Base-by-base conservation (phyloP, 257 asterid genomes). In the Solanum bulbocastanum region DNA sequence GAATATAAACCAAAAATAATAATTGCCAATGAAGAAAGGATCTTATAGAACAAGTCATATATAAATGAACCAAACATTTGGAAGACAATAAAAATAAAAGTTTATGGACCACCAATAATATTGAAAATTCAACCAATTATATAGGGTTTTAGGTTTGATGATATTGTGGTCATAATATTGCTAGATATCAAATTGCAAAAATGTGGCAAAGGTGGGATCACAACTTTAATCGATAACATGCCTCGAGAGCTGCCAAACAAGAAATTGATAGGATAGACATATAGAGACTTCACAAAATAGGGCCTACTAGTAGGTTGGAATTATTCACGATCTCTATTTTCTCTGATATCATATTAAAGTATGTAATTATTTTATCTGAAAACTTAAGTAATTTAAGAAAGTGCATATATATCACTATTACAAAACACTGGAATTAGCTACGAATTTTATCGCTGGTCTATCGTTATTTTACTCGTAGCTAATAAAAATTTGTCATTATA, bases 361-460 rank as follows among this genome's bases (percentile, higher is more conserved):
- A 1, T 65, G 32, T 5, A 25, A 65, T 12, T 25, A 1, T 69
- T 15, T 69, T 8, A 30, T 69, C 0, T 30, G 10, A 27, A 3
- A 68, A 12, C 6, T 68, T 25, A 25, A 6, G 1, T 68, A 27
- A 5, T 68, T 27, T 5, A 16, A 12, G 35, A 5, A 14, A 49
- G 58, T 14, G 3, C 20, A 46, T 14, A 14, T 3, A 42, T 14
- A 49, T 49, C 22, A 49, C 22, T 1, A 49, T 2, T 49, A 49
- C 1, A 15, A 46, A 14, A 46, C 6, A 46, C 3, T 46, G 7
- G 3, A 49, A 49, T 49, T 5, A 49, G 58, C 18, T 49, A 49
- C 0, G 2, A 49, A 49, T 0, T 5, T 49, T 0, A 49, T 14
- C 1, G 7, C 1, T 49, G 3, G 1, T 1, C 2, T 0, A 0